Base-by-base conservation (phyloP, 192 early-diverging fungal genomes). In the Coemansia sp. region DNA sequence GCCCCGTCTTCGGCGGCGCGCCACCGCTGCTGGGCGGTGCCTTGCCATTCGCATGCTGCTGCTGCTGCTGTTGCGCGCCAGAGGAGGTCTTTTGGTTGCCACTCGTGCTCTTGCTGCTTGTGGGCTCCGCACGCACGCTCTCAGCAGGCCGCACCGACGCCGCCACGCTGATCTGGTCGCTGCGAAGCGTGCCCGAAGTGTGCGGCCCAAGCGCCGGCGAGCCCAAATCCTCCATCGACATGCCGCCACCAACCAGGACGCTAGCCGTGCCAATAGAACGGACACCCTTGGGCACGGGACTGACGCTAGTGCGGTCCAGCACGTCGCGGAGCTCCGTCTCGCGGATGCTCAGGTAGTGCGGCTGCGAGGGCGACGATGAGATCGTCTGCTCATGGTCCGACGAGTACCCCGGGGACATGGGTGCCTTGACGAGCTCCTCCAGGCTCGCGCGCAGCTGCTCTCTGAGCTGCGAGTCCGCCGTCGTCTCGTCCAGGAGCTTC, bases 371-470 rank as follows among this genome's bases (percentile, higher is more conserved):
- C 17, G 78, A 57, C 37, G 69, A 68, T 3, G 63, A 14, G 17
- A 63, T 59, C 10, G 77, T 62, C 11, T 70, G 72, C 66, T 82
- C 79, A n/a, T 70, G 44, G 65, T 82, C 79, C 0, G 79, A 82
- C 39, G 59, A 37, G 34, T 72, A 66, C 21, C 19, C 45, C 6
- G 72, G 72, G 13, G 65, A 46, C 62, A 57, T 31, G 14, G 70
- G 74, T 53, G 64, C 54, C 50, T 56, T 68, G 14, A 67, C 70
- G 5, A 82, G 66, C 19, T 70, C 79, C 50, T 82, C 79, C 11
- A 82, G 63, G 24, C 79, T 77, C 6, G 79, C 79, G 11, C 79
- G 74, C 48, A 82, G 72, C 72, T 82, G 74, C 72, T 82, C 74
- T 66, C 71, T 82, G 31, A 82, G 54, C 46, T 77, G 60, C 31